Evolutionary conservation across 2,329 filamentous ascomycete species (phyloP).

Genomic region (Ceratocystis huliohia): DNA sequence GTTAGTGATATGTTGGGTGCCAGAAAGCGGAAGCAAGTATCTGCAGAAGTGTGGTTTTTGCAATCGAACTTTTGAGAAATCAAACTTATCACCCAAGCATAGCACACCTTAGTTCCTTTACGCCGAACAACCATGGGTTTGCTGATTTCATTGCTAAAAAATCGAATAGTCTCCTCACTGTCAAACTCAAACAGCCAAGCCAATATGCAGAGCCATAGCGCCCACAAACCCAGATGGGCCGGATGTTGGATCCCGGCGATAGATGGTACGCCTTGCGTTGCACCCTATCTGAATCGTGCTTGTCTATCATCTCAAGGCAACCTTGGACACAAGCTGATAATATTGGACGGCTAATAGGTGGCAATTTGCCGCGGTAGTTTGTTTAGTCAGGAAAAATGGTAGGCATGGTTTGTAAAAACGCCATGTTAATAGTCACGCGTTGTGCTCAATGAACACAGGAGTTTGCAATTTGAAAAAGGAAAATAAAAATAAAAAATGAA

Average conservation of each 20-base stretch:
- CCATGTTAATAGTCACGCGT: too few species aligned
- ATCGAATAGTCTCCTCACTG: not conserved
- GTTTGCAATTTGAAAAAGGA: too few species aligned
- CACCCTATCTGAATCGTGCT: not conserved
- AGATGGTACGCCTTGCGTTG: not conserved
- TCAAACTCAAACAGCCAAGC: not conserved
- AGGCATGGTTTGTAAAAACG: too few species aligned
- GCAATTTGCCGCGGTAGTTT: not conserved
- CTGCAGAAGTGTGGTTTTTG: not conserved
- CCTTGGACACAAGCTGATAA: not conserved
- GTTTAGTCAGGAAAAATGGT: not conserved
- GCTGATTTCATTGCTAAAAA: too few species aligned
- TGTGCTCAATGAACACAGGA: too few species aligned
- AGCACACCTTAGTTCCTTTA: not conserved
- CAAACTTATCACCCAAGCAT: not conserved
- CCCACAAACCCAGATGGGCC: not conserved
- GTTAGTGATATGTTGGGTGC: not conserved
- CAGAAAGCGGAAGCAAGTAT: not conserved
- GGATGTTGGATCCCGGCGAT: not conserved
- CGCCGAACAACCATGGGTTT: too few species aligned
- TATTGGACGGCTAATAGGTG: not conserved
- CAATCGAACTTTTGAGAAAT: not conserved
- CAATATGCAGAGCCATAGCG: not conserved
- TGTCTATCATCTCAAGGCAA: not conserved
- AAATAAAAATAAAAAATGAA: not conserved